Evolutionary conservation across 2,329 filamentous ascomycete genomes (phyloP), one percentile per base, ranked within the genome.

Genomic region (Lachnellula suecica): DNA sequence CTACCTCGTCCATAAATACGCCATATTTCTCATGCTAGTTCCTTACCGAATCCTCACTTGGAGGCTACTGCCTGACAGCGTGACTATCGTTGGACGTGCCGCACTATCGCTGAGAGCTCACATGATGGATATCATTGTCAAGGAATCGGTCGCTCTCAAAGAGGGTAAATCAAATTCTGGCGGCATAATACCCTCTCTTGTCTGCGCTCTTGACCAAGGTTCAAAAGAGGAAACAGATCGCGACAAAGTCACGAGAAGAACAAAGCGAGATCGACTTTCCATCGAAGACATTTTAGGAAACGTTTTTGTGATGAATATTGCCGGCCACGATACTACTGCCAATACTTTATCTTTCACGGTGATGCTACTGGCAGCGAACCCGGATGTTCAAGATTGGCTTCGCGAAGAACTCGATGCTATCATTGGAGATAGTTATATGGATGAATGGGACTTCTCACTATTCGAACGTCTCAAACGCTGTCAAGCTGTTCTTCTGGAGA

Each of bases 391-490:
- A 44, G 31, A 23, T 17, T 38, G 24, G 38, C n/a, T 55, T 17
- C 25, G 31, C 11, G 35, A 40, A 24, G 52, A 56, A 54, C 70
- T 46, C 13, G 5, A 19, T 7, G 2, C 22, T 1, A 27, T 46
- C 25, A 17, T 23, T 3, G 13, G 13, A 13, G 19, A n/a, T 8
- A 19, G n/a, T 10, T 11, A 17, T 4, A 2, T 22, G 6, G 24
- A 22, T 2, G 91, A 35, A 85, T 35, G n/a, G n/a, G 27, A 46
- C 17, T 46, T 34, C 29, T 2, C 41, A 19, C 2, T 17, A 2
- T 34, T 20, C 50, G 15, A 10, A 42, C 22, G 23, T 63, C 67
- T 25, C 10, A 40, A 40, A 19, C 37, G 37, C 37, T 40, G 37
- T 11, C 37, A 19, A 22, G 37, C 37, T 2, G 37, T 40, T 2